Conservation (phyloP, 2,329 filamentous ascomycete genomes). For the Cladosporium sp. region DNA sequence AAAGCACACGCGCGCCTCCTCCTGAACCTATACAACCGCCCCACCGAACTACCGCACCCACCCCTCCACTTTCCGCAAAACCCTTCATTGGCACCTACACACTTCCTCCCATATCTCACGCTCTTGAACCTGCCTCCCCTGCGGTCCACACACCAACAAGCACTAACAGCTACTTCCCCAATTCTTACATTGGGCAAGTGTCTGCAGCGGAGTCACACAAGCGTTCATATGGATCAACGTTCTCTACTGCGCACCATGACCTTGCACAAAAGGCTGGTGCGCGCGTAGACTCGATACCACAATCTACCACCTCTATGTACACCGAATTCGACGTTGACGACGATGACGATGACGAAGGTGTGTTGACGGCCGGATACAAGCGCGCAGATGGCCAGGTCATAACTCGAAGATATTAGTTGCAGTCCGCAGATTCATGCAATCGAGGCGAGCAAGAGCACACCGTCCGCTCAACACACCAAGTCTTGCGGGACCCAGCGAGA, state of each 20-base stretch:
- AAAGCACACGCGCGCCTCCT: constrained; percentile 19
- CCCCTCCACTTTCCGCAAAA: constrained; percentile 19
- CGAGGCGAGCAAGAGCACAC: background rate
- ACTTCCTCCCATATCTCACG: constrained; percentile 42
- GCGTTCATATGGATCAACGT: constrained; percentile 44
- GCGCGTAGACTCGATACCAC: background rate
- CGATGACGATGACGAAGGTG: constrained; percentile 3
- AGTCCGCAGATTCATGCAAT: constrained; percentile 8
- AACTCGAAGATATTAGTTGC: constrained; percentile 3
- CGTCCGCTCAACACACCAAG: background rate
- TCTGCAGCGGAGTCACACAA: constrained; percentile 37
- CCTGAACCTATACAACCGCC: constrained; percentile 25
- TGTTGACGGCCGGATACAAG: constrained; percentile 9
- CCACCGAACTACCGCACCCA: constrained; percentile 19
- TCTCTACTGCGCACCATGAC: constrained; percentile 31
- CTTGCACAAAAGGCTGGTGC: constrained; percentile 12
- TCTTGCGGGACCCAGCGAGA: background rate
- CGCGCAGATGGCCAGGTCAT: constrained; percentile 6
- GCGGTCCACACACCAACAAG: constrained; percentile 31
- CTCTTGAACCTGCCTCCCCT: constrained; percentile 43
- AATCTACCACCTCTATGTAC: background rate
- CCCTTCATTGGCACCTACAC: constrained; percentile 22
- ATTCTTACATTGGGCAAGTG: constrained; percentile 15
- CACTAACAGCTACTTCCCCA: constrained; percentile 10
- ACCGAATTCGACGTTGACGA: constrained; percentile 3